These are phyloP conservation scores for Gentiana straminea DNA, from an alignment of 257 asterid species.

Conservation along the genomic window DNA sequence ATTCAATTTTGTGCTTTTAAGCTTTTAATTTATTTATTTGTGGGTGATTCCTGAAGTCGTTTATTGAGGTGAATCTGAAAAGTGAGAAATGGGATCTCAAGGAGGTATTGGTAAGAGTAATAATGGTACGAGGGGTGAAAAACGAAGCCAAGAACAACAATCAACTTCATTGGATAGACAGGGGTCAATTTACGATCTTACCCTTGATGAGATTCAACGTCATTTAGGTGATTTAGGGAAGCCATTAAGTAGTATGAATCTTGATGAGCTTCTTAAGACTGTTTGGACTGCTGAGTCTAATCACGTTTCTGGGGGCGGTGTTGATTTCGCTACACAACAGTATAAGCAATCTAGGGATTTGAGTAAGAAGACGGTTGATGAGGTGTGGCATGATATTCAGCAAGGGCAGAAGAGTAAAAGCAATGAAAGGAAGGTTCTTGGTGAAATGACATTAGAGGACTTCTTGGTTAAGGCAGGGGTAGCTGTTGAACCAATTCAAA, in stretches of 20 bases:
- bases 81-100: constrained; percentile 60
- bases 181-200: constrained; percentile 20
- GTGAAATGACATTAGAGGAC: constrained; percentile 75
- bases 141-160: constrained; percentile 29
- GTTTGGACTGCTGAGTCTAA: constrained; percentile 42
- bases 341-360: constrained; percentile 51
- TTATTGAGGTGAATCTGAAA: too few relatives aligned
- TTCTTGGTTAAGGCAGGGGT: constrained; percentile 72
- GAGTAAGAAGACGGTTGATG: constrained; percentile 48
- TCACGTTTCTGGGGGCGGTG: constrained; percentile 19
- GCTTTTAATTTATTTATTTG: too few relatives aligned
- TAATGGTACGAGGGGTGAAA: constrained; percentile 18
- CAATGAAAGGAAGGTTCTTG: constrained; percentile 48
- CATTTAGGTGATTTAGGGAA: constrained; percentile 60
- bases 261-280: constrained; percentile 59
- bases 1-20: too few relatives aligned
- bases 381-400: constrained; percentile 67
- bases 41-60: too few relatives aligned
- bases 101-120: constrained; percentile 36
- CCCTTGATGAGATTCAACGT: constrained; percentile 83
- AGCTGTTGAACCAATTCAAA: constrained; percentile 35
- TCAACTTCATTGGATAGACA: constrained; percentile 41
- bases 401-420: constrained; percentile 33
- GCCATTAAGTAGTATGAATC: constrained; percentile 58
- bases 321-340: constrained; percentile 28